Percentiles rank a stretch among this genome's conserved stretches.
phyloP scores from a whole-genome alignment of 257 asterid genomes.

The Leptodermis oblonga region DNA sequence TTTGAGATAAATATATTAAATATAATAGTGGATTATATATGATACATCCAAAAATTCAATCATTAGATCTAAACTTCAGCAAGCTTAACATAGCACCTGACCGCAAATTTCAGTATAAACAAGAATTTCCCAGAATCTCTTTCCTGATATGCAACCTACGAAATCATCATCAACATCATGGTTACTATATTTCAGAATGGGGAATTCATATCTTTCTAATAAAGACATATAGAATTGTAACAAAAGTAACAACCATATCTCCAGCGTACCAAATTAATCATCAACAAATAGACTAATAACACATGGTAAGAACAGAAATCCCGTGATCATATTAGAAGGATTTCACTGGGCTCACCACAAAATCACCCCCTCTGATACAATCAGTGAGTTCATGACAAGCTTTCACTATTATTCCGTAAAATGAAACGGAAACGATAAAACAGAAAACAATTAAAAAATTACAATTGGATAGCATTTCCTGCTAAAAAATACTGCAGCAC shows the following conservation, averaged over 20 bases:
- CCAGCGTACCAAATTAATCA: not conserved
- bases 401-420: not conserved
- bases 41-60: no score
- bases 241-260: not conserved
- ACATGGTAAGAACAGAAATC: no score
- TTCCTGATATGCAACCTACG: not conserved
- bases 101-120: not conserved
- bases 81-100: not conserved
- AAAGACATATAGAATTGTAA: not conserved
- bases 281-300: not conserved
- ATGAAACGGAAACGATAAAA: not conserved
- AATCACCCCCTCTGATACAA: not conserved
- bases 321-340: not conserved
- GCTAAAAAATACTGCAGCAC: not conserved
- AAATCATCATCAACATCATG: not conserved
- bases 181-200: not conserved
- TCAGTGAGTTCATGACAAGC: not conserved
- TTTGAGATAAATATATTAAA: no score
- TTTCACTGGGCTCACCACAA: not conserved
- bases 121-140: not conserved
- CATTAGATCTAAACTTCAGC: not conserved
- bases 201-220: not conserved
- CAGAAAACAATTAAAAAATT: not conserved
- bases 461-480: not conserved
- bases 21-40: not conserved